A percentile compares a stretch with the other conserved stretches of the same genome.
phyloP scores from a whole-genome alignment of 2,329 filamentous ascomycete species.

The Penicillium sp. region DNA sequence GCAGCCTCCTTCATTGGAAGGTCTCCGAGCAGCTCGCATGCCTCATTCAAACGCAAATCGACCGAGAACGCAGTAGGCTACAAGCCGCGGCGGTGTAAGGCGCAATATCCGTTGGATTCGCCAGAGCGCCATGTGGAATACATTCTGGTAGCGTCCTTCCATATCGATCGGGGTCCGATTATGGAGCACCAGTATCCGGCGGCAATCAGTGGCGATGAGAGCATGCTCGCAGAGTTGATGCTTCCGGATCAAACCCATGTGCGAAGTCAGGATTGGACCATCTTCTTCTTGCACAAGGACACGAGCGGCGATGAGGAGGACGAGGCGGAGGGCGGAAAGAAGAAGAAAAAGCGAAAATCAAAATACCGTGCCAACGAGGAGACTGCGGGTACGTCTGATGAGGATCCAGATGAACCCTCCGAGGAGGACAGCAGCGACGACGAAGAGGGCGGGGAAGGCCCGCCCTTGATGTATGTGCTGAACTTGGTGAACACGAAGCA shows the following conservation, averaged over 20 bases:
- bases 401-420: slow-evolving; percentile 50
- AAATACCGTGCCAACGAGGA: slow-evolving; percentile 48
- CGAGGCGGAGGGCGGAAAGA: slow-evolving; percentile 54
- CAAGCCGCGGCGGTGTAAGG: slow-evolving; percentile 61
- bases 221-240: slow-evolving; percentile 98
- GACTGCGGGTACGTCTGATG: slow-evolving; percentile 50
- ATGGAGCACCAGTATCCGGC: slow-evolving; percentile 99
- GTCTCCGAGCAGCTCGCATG: slow-evolving; percentile 51
- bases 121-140: slow-evolving; percentile 96
- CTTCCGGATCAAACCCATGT: slow-evolving; percentile 95
- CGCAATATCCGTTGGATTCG: slow-evolving; percentile 73
- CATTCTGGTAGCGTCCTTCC: slow-evolving; percentile 94
- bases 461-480: slow-evolving; percentile 92
- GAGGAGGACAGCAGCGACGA: slow-evolving; percentile 53
- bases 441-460: slow-evolving; percentile 74
- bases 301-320: slow-evolving; percentile 78
- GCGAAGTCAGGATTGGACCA: slow-evolving; percentile 96
- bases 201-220: slow-evolving; percentile 93
- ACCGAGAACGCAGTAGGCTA: slow-evolving; percentile 46
- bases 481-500: slow-evolving; percentile 98
- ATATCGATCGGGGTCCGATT: slow-evolving; percentile 91
- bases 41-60: slow-evolving; percentile 41
- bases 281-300: slow-evolving; percentile 98
- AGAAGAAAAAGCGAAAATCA: slow-evolving; percentile 48
- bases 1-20: slow-evolving; percentile 58